These are phyloP conservation scores for Cercospora citrullina DNA, from an alignment of 2,329 filamentous ascomycete genomes.

Conservation along the genomic window DNA sequence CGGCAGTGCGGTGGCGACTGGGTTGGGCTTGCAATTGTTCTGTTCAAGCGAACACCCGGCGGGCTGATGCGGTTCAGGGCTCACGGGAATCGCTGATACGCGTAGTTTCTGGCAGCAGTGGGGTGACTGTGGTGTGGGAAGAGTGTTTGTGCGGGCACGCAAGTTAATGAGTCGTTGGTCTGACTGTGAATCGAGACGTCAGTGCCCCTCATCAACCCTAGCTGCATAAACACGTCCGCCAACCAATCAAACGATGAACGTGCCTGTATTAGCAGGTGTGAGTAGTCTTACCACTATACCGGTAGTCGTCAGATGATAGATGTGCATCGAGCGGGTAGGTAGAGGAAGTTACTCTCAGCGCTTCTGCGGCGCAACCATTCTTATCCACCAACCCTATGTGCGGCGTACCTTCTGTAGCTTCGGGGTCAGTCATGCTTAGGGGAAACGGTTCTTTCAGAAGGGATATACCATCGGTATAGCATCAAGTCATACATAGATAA, in stretches of 20 bases:
- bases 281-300: not conserved
- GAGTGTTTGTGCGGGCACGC: not conserved
- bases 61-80: not conserved
- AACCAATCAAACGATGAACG: conserved; percentile 4
- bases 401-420: not conserved
- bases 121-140: not conserved
- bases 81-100: not conserved
- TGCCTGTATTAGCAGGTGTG: not conserved
- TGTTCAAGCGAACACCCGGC: not conserved
- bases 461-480: not conserved
- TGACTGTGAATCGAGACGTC: not conserved
- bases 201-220: not conserved
- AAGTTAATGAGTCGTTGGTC: not conserved
- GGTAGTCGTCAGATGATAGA: not conserved
- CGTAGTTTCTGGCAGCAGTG: not conserved
- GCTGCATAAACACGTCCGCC: not conserved
- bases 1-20: not conserved
- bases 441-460: not conserved
- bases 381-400: not conserved
- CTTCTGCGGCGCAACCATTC: not conserved
- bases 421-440: not conserved
- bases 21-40: not conserved
- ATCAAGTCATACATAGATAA: not conserved
- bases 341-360: not conserved
- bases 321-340: not conserved